Conservation (phyloP, 2,329 filamentous ascomycete genomes). For the Diatrype stigma region DNA sequence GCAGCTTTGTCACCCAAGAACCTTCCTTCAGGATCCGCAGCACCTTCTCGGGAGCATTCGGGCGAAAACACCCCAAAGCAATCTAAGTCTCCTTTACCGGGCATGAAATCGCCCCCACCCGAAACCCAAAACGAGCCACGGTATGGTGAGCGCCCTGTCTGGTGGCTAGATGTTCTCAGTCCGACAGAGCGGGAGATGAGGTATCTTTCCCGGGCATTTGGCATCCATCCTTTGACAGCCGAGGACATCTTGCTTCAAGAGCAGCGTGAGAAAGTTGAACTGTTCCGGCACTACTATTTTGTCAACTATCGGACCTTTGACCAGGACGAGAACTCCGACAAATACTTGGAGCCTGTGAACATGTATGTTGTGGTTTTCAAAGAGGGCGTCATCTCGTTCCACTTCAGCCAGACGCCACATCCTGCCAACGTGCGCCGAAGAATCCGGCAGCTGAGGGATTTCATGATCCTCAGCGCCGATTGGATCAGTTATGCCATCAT, state of each 20-base stretch:
- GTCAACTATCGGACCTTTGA: constrained; percentile 98
- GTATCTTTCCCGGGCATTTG: constrained; percentile 84
- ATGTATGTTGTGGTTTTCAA: constrained; percentile 97
- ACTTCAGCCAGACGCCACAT: constrained; percentile 94
- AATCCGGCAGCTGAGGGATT: constrained; percentile 90
- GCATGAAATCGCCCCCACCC: constrained; percentile 19
- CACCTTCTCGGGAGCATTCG: constrained; percentile 16
- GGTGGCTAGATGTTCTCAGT: constrained; percentile 91
- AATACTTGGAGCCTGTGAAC: constrained; percentile 92
- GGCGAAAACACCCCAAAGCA: constrained; percentile 17
- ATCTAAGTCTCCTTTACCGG: constrained; percentile 16
- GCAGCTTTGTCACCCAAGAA: constrained; percentile 11
- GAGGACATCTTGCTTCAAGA: constrained; percentile 98
- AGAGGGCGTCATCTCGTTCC: constrained; percentile 92
- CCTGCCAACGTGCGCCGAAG: constrained; percentile 91
- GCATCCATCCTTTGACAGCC: constrained; percentile 89
- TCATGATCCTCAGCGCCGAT: constrained; percentile 85
- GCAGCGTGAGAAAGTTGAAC: constrained; percentile 93
- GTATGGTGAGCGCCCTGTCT: constrained; percentile 82
- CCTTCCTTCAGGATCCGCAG: constrained; percentile 7
- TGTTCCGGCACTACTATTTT: constrained; percentile 97
- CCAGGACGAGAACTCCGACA: constrained; percentile 82
- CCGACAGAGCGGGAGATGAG: constrained; percentile 97
- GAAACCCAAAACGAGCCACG: constrained; percentile 31
- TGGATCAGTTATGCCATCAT: constrained; percentile 99